Evolutionary conservation across 2,329 filamentous ascomycete genomes (phyloP).

Genomic region (Exophiala mesophila): DNA sequence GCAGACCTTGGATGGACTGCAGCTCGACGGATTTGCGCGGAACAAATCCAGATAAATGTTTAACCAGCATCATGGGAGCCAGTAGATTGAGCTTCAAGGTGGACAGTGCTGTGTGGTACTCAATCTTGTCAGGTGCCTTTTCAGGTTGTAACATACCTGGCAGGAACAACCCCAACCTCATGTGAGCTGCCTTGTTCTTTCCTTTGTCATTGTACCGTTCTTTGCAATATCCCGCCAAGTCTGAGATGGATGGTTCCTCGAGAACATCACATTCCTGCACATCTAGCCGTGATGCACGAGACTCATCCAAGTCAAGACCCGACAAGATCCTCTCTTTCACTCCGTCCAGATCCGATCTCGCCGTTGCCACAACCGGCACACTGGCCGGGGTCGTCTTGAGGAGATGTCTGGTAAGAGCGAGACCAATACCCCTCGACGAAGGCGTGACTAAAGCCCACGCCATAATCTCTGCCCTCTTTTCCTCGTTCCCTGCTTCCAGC

Average conservation of each 20-base stretch:
- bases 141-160: conserved; percentile 71
- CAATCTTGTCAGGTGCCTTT: conserved; percentile 62
- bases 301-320: conserved; percentile 24
- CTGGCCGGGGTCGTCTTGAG: conserved; percentile 48
- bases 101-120: conserved; percentile 56
- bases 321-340: conserved; percentile 46
- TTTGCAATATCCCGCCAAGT: conserved; percentile 51
- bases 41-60: conserved; percentile 67
- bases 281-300: conserved; percentile 34
- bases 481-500: too few species aligned
- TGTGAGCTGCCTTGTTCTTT: conserved; percentile 43
- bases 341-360: conserved; percentile 42
- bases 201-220: conserved; percentile 41
- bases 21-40: conserved; percentile 53
- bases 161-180: conserved; percentile 65
- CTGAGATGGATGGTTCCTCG: conserved; percentile 54
- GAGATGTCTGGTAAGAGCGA: conserved; percentile 55
- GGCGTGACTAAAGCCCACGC: conserved; percentile 45
- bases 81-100: conserved; percentile 71
- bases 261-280: conserved; percentile 33
- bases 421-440: conserved; percentile 59
- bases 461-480: conserved; percentile 10
- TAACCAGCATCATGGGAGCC: conserved; percentile 69
- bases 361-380: conserved; percentile 57
- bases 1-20: conserved; percentile 23